Evolutionary conservation across 2,329 filamentous ascomycete species (phyloP).

Genomic region (Aschersonia sp.): DNA sequence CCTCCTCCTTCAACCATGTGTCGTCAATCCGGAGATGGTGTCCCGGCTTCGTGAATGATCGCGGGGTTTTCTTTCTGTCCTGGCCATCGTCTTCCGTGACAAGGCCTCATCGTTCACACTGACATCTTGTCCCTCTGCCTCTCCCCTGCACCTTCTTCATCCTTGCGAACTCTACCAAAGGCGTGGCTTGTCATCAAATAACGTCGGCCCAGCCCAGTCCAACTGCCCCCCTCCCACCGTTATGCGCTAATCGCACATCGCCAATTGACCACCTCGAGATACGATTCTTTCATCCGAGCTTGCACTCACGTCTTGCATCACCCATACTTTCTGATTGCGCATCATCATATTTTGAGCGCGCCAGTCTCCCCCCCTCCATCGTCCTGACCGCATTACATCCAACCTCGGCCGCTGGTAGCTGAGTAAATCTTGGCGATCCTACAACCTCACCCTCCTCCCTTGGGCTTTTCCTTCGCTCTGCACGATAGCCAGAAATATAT

Average conservation of each 20-base stretch:
- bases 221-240: background rate
- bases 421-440: background rate
- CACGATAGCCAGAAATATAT: background rate
- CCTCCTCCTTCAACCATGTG: conserved; percentile 18
- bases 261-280: background rate
- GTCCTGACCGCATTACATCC: background rate
- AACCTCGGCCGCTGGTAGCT: background rate
- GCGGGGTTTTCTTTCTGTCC: conserved; percentile 4
- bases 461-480: background rate
- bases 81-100: background rate
- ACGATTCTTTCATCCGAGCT: background rate
- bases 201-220: background rate
- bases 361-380: no score
- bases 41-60: conserved; percentile 12
- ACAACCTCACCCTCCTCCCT: background rate
- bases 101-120: background rate
- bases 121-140: background rate
- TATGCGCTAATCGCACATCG: background rate
- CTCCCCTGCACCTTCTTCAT: background rate
- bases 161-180: no score
- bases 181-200: background rate
- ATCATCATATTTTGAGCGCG: background rate
- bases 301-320: background rate
- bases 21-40: conserved; percentile 15
- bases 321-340: background rate